phyloP scores from a whole-genome alignment of 352 stramenopile genomes.

The Pythium pyrilobum region DNA sequence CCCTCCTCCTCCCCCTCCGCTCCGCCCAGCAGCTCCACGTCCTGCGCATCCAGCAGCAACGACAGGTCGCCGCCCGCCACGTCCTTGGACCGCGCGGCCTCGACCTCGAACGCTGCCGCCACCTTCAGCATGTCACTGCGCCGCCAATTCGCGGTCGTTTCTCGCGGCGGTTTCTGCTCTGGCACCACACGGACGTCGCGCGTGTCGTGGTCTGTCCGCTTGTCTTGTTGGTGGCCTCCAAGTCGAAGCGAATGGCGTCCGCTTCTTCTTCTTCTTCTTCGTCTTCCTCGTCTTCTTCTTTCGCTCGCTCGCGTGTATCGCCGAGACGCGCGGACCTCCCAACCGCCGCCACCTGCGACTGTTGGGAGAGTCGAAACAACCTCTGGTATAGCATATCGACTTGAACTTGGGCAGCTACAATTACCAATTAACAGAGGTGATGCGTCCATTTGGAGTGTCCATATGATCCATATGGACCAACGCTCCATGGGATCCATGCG shows the following conservation, averaged over 20 bases:
- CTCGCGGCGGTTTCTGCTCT: too few relatives aligned
- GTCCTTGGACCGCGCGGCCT: not conserved
- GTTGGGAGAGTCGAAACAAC: not conserved
- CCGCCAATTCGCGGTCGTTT: not conserved
- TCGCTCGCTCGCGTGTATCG: too few relatives aligned
- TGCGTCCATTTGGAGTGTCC: not conserved
- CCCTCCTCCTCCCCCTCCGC: not conserved
- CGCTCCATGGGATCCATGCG: too few relatives aligned
- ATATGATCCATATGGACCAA: not conserved
- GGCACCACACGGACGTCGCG: not conserved
- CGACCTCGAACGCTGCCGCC: not conserved
- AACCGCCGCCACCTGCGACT: too few relatives aligned
- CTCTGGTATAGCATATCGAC: not conserved
- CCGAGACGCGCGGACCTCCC: too few relatives aligned
- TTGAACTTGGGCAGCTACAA: conserved; percentile 1
- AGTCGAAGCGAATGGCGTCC: too few relatives aligned
- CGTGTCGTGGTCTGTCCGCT: not conserved
- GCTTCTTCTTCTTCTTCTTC: too few relatives aligned
- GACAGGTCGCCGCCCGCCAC: not conserved
- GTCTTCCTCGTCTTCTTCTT: too few relatives aligned
- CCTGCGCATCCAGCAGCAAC: not conserved
- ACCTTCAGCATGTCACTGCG: conserved; percentile 1
- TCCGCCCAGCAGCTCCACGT: not conserved
- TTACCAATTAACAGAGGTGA: not conserved
- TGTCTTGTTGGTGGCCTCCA: too few relatives aligned